A percentile compares a stretch with the other conserved stretches of the same genome.
Conservation (phyloP, 371 early-diverging fungal genomes). For the Saksenaea vasiformis region DNA sequence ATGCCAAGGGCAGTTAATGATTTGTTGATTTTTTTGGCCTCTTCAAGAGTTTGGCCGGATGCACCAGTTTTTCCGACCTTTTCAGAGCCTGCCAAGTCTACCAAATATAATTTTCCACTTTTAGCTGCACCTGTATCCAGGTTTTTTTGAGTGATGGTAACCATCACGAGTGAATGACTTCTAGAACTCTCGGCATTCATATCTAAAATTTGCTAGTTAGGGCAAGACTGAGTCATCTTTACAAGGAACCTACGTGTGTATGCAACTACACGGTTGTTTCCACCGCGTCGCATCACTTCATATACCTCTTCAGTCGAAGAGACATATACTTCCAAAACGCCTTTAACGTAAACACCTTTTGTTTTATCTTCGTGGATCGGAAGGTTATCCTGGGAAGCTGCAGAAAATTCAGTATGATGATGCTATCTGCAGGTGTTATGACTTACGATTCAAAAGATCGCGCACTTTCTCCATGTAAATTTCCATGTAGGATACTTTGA, state of each 20-base stretch:
- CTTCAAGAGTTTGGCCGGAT: conserved; percentile 96
- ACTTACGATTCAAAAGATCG: conserved; percentile 85
- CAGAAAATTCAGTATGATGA: neutral
- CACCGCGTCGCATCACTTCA: conserved; percentile 89
- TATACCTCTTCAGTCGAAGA: conserved; percentile 86
- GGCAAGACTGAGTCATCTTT: neutral
- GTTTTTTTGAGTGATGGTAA: conserved; percentile 89
- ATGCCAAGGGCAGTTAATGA: conserved; percentile 96
- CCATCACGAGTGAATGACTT: conserved; percentile 92
- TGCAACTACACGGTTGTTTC: conserved; percentile 82
- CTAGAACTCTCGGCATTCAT: conserved; percentile 96
- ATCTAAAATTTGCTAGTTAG: conserved; percentile 46
- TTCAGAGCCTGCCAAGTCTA: conserved; percentile 97
- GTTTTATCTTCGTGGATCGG: conserved; percentile 91
- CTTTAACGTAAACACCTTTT: conserved; percentile 92
- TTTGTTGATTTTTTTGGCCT: conserved; percentile 99
- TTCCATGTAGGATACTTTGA: conserved; percentile 93
- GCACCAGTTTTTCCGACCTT: conserved; percentile 96
- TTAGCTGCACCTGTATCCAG: conserved; percentile 76
- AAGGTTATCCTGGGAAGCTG: conserved; percentile 79
- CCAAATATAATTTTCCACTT: conserved; percentile 76
- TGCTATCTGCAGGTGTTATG: neutral
- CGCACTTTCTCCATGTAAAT: conserved; percentile 98
- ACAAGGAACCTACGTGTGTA: conserved; percentile 64
- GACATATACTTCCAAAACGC: conserved; percentile 86